Evolutionary conservation across 371 early-diverging fungal genomes (phyloP).

Genomic region (Mortierella polycephala): DNA sequence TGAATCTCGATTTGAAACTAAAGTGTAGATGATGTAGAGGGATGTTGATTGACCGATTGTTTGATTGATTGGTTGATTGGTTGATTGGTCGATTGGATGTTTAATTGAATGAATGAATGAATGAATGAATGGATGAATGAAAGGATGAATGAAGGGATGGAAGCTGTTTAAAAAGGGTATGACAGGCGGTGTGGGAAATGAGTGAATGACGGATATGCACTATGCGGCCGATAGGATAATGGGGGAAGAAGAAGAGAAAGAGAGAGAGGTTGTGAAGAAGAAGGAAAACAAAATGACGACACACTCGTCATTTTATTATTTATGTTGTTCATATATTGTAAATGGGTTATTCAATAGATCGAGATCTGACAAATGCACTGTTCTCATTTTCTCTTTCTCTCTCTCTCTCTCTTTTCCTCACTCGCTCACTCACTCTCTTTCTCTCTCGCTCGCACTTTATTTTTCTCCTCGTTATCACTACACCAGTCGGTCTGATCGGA

Average conservation of each 20-base stretch:
- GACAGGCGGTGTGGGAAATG: background rate
- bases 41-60: background rate
- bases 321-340: too few relatives aligned
- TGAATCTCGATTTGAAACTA: too few relatives aligned
- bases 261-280: background rate
- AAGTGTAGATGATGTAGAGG: background rate
- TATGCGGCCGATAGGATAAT: background rate
- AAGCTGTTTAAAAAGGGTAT: background rate
- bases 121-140: constrained; percentile 1
- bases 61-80: background rate
- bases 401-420: too few relatives aligned
- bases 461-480: too few relatives aligned
- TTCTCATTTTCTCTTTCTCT: too few relatives aligned
- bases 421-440: too few relatives aligned
- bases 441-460: too few relatives aligned
- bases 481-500: too few relatives aligned
- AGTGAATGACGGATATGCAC: background rate
- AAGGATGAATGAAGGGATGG: background rate
- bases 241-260: background rate
- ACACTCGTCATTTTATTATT: too few relatives aligned
- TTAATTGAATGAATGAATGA: background rate
- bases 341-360: too few relatives aligned
- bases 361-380: too few relatives aligned
- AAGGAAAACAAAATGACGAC: background rate
- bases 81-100: background rate